Percentiles rank a stretch among this genome's conserved stretches.
phyloP scores from a whole-genome alignment of 1,284 basidiomycete species.

The Golubevia pallescens region DNA sequence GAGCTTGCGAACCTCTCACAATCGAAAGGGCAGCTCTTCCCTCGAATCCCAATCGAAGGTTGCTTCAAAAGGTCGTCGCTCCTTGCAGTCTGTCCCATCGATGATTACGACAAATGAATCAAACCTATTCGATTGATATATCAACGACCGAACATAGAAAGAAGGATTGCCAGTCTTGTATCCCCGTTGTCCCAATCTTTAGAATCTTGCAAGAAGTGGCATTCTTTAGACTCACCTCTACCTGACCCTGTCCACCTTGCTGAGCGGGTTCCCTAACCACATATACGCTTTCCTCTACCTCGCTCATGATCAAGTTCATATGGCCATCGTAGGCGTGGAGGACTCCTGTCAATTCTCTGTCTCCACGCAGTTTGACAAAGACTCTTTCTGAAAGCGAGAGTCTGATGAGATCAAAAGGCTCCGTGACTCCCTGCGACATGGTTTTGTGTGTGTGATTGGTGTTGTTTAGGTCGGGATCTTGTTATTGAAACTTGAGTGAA shows the following conservation, averaged over 20 bases:
- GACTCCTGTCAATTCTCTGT: constrained; percentile 88
- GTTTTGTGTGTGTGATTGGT: not conserved
- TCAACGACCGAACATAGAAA: no score
- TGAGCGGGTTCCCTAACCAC: constrained; percentile 19
- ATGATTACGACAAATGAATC: no score
- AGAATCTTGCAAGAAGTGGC: not conserved
- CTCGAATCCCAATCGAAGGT: no score
- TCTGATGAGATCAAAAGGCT: constrained; percentile 97
- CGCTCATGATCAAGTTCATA: constrained; percentile 97
- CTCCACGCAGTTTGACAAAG: constrained; percentile 92
- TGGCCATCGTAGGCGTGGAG: constrained; percentile 99
- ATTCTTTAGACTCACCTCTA: constrained; percentile 49
- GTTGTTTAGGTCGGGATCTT: not conserved
- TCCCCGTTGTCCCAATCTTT: not conserved
- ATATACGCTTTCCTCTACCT: constrained; percentile 81
- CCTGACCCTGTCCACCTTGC: no score
- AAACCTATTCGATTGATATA: no score
- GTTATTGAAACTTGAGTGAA: not conserved
- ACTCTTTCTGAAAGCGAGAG: constrained; percentile 95
- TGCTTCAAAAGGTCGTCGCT: no score
- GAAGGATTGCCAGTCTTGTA: no score
- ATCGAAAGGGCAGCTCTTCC: no score
- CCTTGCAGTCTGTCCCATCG: no score
- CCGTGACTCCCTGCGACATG: constrained; percentile 70
- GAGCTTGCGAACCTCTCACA: no score